Conservation (phyloP, 2,329 filamentous ascomycete species). For the Monilinia fructigena region DNA sequence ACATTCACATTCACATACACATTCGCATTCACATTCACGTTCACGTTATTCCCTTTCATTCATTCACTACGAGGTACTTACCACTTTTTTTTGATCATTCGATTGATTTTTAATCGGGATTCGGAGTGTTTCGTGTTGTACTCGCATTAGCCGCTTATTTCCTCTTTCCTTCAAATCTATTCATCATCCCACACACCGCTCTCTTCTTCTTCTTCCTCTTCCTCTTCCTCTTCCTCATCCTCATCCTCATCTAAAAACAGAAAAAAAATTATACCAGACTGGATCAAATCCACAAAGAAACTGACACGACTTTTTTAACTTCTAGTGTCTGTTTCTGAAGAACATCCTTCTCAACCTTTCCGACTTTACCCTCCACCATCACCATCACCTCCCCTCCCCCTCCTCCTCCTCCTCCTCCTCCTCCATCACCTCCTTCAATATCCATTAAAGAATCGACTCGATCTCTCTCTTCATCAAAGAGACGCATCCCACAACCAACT, state of each 20-base stretch:
- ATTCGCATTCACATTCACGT: too few relatives aligned
- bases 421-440: not conserved
- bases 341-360: slow-evolving; percentile 5
- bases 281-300: slow-evolving; percentile 1
- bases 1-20: too few relatives aligned
- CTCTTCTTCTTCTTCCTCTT: not conserved
- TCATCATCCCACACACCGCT: slow-evolving; percentile 17
- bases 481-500: slow-evolving; percentile 4
- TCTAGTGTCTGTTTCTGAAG: slow-evolving; percentile 15
- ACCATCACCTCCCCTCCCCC: not conserved
- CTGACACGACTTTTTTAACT: slow-evolving; percentile 12
- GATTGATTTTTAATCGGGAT: not conserved
- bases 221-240: not conserved
- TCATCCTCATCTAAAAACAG: not conserved
- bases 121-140: not conserved
- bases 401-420: slow-evolving; percentile 23
- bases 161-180: slow-evolving; percentile 18
- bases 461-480: not conserved
- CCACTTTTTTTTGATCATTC: not conserved
- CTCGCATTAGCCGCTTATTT: slow-evolving; percentile 20
- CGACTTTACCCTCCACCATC: slow-evolving; percentile 18
- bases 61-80: too few relatives aligned
- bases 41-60: not conserved
- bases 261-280: not conserved
- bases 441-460: not conserved